Evolutionary conservation across 768 basidiomycete species (phyloP), one percentile per base, ranked within the genome.

Genomic region (Leccinum ochraceum): DNA sequence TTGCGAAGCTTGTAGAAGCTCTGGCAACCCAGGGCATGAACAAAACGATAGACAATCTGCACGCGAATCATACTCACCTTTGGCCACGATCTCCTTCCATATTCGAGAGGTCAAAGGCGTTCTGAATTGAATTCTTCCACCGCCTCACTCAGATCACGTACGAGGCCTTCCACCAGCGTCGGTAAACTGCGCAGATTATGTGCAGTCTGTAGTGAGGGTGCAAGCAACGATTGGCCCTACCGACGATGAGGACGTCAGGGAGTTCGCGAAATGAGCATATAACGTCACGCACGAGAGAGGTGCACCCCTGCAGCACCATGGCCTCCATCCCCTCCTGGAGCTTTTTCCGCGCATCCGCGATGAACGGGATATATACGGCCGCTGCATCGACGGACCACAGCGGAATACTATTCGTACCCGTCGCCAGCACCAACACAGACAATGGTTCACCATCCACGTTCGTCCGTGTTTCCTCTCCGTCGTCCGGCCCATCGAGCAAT

Each of bases 181-280:
- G 96, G 92, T 11, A 99, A 80, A 16, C 92, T 83, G 30, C 89
- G 83, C 16, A 99, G 83, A 71, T 98, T 99, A 75, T 94, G 90
- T 4, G 96, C 95, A 1, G 94, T 97, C 79, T 98, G 97, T 11
- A 99, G 81, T 0, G 96, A 94, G 1, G 94, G 94, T 0, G 95
- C 94, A 1, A 99, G 82, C 17, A 96, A 76, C 2, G 94, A 86
- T 75, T 93, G 94, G 69, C 98, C 92, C 95, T 97, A 24, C 50
- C 63, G 46, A 58, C 20, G 20, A 20, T 14, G 6, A 49, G 22
- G 20, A 28, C 53, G 11, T 64, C 53, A 51, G 28, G 3, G 48
- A 10, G 16, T 1, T 8, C 1, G 36, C 20, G n/a, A 30, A 44
- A 7, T 36, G 20, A 16, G 14, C 39, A 20, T 32, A 32, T 8